These are phyloP conservation scores for Spergularia azorica DNA, from an alignment of 179 eudicot species.

Conservation along the genomic window DNA sequence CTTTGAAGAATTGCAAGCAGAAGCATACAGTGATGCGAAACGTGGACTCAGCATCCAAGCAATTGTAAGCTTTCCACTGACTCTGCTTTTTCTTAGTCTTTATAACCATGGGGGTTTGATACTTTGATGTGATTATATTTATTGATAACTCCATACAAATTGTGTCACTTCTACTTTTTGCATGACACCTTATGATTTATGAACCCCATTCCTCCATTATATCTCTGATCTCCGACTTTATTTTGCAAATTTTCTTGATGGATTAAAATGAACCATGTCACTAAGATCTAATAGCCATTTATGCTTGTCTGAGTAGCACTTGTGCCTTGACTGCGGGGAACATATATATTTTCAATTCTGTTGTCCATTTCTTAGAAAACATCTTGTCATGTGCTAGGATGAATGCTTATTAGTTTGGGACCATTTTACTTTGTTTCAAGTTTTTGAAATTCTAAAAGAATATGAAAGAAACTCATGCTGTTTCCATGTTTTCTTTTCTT, in stretches of 20 bases:
- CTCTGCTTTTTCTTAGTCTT: conserved; percentile 5
- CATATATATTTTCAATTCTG: too few species aligned
- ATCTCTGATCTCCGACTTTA: background rate
- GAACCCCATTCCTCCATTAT: background rate
- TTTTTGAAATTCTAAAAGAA: too few species aligned
- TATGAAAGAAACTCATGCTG: background rate
- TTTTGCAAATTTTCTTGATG: background rate
- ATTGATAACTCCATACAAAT: background rate
- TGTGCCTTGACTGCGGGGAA: background rate
- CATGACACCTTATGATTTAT: background rate
- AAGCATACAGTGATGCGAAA: conserved; percentile 82
- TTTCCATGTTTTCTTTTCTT: background rate
- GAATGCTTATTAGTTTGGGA: too few species aligned
- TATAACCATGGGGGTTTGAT: background rate
- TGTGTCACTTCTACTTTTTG: background rate
- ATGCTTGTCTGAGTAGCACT: background rate
- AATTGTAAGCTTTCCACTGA: conserved; percentile 56
- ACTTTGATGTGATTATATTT: background rate
- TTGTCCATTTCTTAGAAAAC: too few species aligned
- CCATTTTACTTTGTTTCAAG: background rate
- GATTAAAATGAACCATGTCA: background rate
- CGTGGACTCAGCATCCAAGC: conserved; percentile 68
- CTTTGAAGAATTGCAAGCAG: conserved; percentile 82
- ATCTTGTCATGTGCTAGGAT: too few species aligned
- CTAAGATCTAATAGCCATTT: background rate